phyloP scores from a whole-genome alignment of 192 early-diverging fungal species.

The Coemansia sp. region DNA sequence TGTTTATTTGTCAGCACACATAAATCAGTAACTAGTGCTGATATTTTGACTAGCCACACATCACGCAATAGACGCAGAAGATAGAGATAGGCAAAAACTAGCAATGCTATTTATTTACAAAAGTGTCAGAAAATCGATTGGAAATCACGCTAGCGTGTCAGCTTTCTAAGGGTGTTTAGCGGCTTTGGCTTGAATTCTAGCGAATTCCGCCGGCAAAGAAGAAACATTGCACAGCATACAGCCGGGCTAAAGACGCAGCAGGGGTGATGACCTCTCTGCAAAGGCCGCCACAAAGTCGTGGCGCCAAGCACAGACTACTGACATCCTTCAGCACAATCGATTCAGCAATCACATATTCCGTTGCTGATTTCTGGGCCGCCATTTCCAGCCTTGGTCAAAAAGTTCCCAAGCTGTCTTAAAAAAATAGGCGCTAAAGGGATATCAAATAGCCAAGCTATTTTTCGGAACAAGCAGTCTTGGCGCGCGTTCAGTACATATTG shows the following conservation, averaged over 20 bases:
- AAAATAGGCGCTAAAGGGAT: neutral
- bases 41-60: constrained; percentile 1
- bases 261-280: neutral
- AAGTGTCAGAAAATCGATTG: neutral
- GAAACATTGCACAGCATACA: neutral
- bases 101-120: neutral
- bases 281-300: constrained; percentile 2
- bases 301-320: neutral
- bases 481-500: neutral
- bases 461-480: constrained; percentile 4
- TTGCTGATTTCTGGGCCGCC: neutral
- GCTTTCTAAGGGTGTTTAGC: neutral
- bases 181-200: neutral
- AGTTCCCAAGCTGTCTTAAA: neutral
- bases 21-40: neutral
- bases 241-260: neutral
- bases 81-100: neutral
- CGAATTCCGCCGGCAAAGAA: too few relatives aligned
- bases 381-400: neutral
- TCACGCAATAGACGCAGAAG: neutral
- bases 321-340: neutral
- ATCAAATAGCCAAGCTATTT: neutral
- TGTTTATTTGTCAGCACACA: neutral
- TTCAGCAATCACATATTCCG: neutral
- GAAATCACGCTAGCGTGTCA: neutral